phyloP scores from a whole-genome alignment of 2,329 filamentous ascomycete species.

The Exserohilum rostratum region DNA sequence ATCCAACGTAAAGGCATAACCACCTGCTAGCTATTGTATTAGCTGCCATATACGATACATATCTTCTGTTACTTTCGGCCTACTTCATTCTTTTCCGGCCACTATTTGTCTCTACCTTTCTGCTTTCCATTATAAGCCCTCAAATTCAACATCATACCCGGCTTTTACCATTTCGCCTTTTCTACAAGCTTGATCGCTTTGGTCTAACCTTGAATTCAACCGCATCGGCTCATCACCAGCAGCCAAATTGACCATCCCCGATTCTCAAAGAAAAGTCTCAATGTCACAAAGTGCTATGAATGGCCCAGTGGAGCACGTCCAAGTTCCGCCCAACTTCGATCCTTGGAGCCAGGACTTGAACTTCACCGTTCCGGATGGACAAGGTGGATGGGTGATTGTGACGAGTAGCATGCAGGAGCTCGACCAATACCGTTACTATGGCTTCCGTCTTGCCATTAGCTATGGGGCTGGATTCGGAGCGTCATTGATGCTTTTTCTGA shows the following conservation, averaged over 20 bases:
- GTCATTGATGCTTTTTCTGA: slow-evolving; percentile 66
- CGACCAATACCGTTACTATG: slow-evolving; percentile 55
- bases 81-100: slow-evolving; percentile 9
- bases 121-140: background rate
- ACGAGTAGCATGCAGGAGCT: slow-evolving; percentile 52
- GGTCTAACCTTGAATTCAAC: background rate
- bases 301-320: background rate
- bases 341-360: slow-evolving; percentile 60
- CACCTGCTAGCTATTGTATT: slow-evolving; percentile 12
- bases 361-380: slow-evolving; percentile 54
- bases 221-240: background rate
- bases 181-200: background rate
- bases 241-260: background rate
- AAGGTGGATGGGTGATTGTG: slow-evolving; percentile 32
- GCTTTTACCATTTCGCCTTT: background rate
- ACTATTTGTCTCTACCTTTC: background rate
- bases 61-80: background rate
- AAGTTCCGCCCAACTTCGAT: slow-evolving; percentile 50
- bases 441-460: slow-evolving; percentile 62
- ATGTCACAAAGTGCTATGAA: slow-evolving; percentile 16
- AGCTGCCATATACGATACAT: background rate
- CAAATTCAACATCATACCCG: background rate
- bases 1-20: background rate
- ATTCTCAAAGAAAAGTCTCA: background rate
- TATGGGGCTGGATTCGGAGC: slow-evolving; percentile 75